Evolutionary conservation across 306 rosid genomes (phyloP), one percentile per base, ranked within the genome.

Genomic region (Begonia loranthoides): DNA sequence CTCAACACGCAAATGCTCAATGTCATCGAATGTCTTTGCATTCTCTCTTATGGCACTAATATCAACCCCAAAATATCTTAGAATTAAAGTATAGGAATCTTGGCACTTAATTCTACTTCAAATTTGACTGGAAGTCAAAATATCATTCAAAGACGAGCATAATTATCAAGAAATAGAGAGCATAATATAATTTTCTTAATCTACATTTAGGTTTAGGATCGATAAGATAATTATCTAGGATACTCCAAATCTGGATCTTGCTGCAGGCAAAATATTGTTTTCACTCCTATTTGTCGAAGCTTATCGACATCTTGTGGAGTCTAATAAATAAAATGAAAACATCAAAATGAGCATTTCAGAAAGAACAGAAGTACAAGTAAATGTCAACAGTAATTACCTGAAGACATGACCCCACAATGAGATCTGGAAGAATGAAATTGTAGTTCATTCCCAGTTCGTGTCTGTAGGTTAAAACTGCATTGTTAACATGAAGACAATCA

Each of bases 391-490:
- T 13, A 52, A 66, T 64, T 59, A 92, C 99, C 99, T 92, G 99
- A 41, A 86, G 65, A 70, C 99, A 92, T 21, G 99, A 92, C 50
- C 99, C 99, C 53, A 92, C 99, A 60, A 86, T 92, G 63, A 92
- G 67, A 76, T 92, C 94, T 15, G 93, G 88, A 65, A 63, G 75
- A 72, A 92, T 80, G 80, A 78, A 86, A 70, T 74, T 67, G 80
- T 80, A 92, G 81, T 86, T 78, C 73, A 92, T 92, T 54, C 99
- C 96, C 45, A 76, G 63, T 69, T 92, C 99, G 57, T 92, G 99
- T 72, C 87, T 86, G 69, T 92, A 92, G 56, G 95, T 80, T 87
- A 92, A 69, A 64, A 69, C 99, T 92, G 82, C 56, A 73, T 57
- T 59, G 63, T 61, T 24, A 67, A 28, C 21, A 49, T 66, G 64